Conservation (phyloP, 148 eudicot genomes). For the Nyssa sinensis region DNA sequence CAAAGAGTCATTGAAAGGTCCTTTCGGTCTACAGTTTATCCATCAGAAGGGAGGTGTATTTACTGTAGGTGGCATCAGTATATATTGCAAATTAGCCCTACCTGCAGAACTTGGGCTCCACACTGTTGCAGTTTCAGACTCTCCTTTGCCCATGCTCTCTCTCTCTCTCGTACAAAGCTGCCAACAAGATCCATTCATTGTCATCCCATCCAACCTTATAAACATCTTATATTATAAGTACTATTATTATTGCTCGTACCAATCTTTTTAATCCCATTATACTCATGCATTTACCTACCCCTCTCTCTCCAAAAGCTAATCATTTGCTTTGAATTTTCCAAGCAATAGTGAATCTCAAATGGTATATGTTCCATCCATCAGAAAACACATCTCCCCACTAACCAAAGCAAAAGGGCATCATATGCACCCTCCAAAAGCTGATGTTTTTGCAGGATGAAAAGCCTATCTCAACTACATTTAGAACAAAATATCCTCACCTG, state of each 20-base stretch:
- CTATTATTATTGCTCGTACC: no score
- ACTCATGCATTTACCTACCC: no score
- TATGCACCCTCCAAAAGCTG: constrained; percentile 37
- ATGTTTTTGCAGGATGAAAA: constrained; percentile 29
- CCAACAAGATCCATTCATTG: neutral
- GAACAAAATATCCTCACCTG: constrained; percentile 4
- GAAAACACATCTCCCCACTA: constrained; percentile 36
- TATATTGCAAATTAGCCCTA: neutral
- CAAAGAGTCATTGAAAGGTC: neutral
- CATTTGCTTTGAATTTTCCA: constrained; percentile 8
- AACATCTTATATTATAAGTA: no score
- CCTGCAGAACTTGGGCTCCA: neutral
- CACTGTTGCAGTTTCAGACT: neutral
- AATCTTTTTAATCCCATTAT: no score
- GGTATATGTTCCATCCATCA: constrained; percentile 41
- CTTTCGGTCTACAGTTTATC: neutral
- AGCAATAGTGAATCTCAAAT: constrained; percentile 22
- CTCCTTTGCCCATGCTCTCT: neutral
- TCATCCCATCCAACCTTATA: neutral
- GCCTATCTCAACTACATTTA: constrained; percentile 20
- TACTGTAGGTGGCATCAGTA: neutral
- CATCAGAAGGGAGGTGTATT: neutral
- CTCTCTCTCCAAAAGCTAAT: neutral
- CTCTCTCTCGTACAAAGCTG: neutral
- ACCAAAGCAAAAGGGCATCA: constrained; percentile 37